A percentile compares a stretch with the other conserved stretches of the same genome.
These are phyloP conservation scores for Mortierella antarctica DNA, from an alignment of 192 early-diverging fungal genomes.

Conservation along the genomic window DNA sequence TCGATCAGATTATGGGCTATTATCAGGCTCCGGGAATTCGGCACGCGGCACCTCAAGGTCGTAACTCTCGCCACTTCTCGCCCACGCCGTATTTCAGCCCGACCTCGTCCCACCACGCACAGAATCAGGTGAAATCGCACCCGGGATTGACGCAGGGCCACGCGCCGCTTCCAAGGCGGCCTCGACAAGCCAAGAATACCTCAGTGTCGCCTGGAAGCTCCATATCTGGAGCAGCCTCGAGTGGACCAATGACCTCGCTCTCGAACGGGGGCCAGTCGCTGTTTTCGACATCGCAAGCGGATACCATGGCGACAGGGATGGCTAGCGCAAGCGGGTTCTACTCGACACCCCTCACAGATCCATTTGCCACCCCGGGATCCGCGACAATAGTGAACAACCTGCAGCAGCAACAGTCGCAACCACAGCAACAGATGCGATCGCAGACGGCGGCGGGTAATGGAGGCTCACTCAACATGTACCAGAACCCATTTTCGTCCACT, in stretches of 20 bases:
- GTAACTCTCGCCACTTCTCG: conserved; percentile 47
- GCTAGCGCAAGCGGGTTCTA: conserved; percentile 1
- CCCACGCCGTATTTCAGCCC: conserved; percentile 49
- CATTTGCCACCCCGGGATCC: conserved; percentile 30
- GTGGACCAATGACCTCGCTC: too few relatives aligned
- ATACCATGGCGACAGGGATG: neutral
- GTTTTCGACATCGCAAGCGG: neutral
- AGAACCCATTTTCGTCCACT: conserved; percentile 38
- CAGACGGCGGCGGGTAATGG: neutral
- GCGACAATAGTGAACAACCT: conserved; percentile 10
- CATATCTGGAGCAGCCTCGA: neutral
- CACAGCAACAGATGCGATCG: neutral
- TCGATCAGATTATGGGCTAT: conserved; percentile 51
- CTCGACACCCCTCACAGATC: conserved; percentile 17
- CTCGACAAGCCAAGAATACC: conserved; percentile 41
- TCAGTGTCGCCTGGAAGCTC: conserved; percentile 17
- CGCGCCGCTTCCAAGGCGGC: conserved; percentile 40
- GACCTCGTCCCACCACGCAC: conserved; percentile 23
- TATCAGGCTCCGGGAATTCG: conserved; percentile 26
- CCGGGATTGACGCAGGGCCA: conserved; percentile 46
- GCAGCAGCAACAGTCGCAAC: neutral
- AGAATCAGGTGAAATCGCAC: conserved; percentile 21
- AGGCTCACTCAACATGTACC: conserved; percentile 9
- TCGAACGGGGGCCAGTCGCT: too few relatives aligned
- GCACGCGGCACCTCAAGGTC: conserved; percentile 27